Base-by-base conservation (phyloP, 345 rosid genomes). In the Stellera chamaejasme region DNA sequence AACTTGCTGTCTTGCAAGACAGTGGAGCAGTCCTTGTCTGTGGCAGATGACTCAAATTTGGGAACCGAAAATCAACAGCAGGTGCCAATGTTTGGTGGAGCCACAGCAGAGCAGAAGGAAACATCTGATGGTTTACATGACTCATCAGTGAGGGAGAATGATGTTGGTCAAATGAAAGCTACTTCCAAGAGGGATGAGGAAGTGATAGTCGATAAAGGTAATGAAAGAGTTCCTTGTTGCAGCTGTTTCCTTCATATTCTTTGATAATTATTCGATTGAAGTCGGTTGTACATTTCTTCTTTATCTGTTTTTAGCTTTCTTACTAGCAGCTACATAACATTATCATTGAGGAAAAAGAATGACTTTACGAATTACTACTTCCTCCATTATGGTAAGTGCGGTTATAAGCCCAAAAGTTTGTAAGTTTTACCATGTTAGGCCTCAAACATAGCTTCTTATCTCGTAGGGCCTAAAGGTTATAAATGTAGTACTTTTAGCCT, bases 181-280 rank as follows among this genome's bases (percentile, higher is more conserved):
- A 27, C 62, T 49, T 59, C 52, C 49, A 59, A 58, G 52, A 66
- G 68, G 66, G 27, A 43, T 48, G 69, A 60, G 65, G 76, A 63
- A 60, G 63, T 13, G 49, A 12, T 45, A 12, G 16, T 45, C 26
- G 60, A 75, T 67, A 79, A 62, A 68, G 74, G 54, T 61, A 27
- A 60, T 58, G 76, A 59, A 48, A 57, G 60, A 55, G 67, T 60
- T 59, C 59, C 60, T 62, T 11, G 65, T 49, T 58, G 62, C 78
- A 67, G 96, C 90, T 88, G 68, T 72, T 62, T 45, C 16, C 19
- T 27, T 61, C 10, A 47, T 27, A 14, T 9, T 62, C 11, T 26
- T 25, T 10, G 27, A 25, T 50, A 25, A 3, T 11, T 50, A 2
- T 50, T 13, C 36, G 19, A 49, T 49, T 9, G 7, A 3, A 15